These are phyloP conservation scores for Sarocladiaceae sp. DNA, from an alignment of 2,329 filamentous ascomycete species.

Conservation along the genomic window DNA sequence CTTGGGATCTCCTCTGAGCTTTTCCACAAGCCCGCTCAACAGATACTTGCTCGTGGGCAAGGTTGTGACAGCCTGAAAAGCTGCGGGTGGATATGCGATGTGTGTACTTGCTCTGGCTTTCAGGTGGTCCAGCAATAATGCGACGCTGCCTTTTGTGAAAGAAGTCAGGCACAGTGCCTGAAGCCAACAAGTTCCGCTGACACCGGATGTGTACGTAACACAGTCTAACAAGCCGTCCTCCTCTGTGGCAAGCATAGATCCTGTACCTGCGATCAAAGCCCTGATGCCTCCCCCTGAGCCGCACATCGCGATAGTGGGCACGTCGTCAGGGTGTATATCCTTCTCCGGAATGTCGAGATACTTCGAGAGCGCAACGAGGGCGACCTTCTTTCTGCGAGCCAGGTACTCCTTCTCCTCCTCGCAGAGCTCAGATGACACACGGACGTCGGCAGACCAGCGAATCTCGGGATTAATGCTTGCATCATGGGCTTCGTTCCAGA, in stretches of 20 bases:
- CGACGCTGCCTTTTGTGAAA: constrained; percentile 63
- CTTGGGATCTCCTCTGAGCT: constrained; percentile 66
- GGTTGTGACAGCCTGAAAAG: constrained; percentile 75
- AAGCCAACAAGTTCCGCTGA: constrained; percentile 95
- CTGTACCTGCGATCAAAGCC: constrained; percentile 84
- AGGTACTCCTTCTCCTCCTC: constrained; percentile 77
- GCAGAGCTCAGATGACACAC: constrained; percentile 78
- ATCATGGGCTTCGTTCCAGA: constrained; percentile 89
- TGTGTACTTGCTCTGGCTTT: constrained; percentile 82
- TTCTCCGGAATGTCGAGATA: constrained; percentile 76
- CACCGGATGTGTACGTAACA: constrained; percentile 89
- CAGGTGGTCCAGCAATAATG: constrained; percentile 73
- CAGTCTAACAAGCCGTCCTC: constrained; percentile 92
- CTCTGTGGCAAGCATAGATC: constrained; percentile 78
- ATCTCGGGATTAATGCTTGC: constrained; percentile 84
- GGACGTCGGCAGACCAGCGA: constrained; percentile 71
- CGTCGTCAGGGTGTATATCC: constrained; percentile 87
- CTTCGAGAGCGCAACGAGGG: constrained; percentile 68
- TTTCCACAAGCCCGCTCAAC: constrained; percentile 84
- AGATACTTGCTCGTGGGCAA: constrained; percentile 92
- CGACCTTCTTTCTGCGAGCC: constrained; percentile 61
- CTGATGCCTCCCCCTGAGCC: constrained; percentile 89
- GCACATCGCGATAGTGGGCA: constrained; percentile 90
- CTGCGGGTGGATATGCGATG: constrained; percentile 86
- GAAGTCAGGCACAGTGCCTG: constrained; percentile 78